These are phyloP conservation scores for Tetracladium marchalianum DNA, from an alignment of 495 filamentous ascomycete genomes.

Conservation along the genomic window DNA sequence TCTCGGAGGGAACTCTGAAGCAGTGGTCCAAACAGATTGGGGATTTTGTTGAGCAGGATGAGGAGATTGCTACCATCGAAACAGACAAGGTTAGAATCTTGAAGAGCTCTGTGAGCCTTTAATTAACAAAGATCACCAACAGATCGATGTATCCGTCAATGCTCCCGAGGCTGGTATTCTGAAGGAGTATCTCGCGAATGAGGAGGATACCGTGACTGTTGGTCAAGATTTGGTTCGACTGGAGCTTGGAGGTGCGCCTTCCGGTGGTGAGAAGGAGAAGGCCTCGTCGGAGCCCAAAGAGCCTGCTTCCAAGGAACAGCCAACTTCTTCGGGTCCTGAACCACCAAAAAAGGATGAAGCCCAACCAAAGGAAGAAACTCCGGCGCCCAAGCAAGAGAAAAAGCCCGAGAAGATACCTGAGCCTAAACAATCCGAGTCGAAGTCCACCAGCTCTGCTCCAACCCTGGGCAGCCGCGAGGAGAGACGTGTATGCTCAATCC, in stretches of 20 bases:
- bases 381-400: constrained; percentile 16
- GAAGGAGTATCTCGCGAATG: constrained; percentile 84
- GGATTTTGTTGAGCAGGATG: constrained; percentile 89
- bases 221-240: constrained; percentile 84
- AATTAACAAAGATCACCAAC: not conserved
- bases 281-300: constrained; percentile 49
- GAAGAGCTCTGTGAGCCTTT: not conserved
- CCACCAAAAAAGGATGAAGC: constrained; percentile 37
- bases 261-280: constrained; percentile 37
- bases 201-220: constrained; percentile 93
- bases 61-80: constrained; percentile 98
- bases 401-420: constrained; percentile 30
- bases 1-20: constrained; percentile 94
- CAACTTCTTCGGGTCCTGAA: constrained; percentile 45
- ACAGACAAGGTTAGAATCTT: constrained; percentile 80
- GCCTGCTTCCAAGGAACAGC: constrained; percentile 43
- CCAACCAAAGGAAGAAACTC: constrained; percentile 15
- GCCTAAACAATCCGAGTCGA: constrained; percentile 27
- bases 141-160: constrained; percentile 38
- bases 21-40: constrained; percentile 93
- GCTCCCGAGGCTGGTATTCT: constrained; percentile 85
- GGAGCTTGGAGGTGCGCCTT: constrained; percentile 61
- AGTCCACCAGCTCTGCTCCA: constrained; percentile 26
- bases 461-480: constrained; percentile 73
- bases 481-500: constrained; percentile 54